Evolutionary conservation across 2,329 filamentous ascomycete species (phyloP).

Genomic region (Aaosphaeria arxii): DNA sequence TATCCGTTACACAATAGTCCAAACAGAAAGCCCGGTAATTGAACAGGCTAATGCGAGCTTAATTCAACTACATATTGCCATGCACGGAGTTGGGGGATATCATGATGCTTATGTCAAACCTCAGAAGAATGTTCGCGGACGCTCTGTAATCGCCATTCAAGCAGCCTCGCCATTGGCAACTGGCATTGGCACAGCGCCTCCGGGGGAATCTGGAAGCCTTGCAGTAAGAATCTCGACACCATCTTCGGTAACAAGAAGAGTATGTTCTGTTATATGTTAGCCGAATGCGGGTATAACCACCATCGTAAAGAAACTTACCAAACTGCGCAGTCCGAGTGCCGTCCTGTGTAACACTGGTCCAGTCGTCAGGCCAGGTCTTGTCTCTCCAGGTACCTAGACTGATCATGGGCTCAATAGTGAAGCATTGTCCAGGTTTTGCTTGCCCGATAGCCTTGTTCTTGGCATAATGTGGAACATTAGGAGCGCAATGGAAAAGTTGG

Average conservation of each 20-base stretch:
- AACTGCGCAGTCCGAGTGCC: conserved; percentile 92
- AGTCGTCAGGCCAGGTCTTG: conserved; percentile 97
- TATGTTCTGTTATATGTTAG: conserved; percentile 62
- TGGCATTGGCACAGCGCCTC: conserved; percentile 66
- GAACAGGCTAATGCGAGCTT: no score
- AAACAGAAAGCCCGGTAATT: no score
- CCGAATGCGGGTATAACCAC: background rate
- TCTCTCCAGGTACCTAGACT: conserved; percentile 86
- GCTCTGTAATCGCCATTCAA: no score
- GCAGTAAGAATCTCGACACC: conserved; percentile 81
- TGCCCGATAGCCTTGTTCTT: conserved; percentile 97
- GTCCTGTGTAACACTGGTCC: conserved; percentile 92
- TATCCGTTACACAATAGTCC: no score
- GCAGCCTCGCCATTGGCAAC: conserved; percentile 21
- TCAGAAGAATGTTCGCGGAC: no score
- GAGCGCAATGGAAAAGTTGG: conserved; percentile 86
- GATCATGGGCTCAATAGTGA: conserved; percentile 99
- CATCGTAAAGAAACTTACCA: conserved; percentile 52
- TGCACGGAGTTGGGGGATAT: no score
- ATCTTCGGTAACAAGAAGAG: conserved; percentile 76
- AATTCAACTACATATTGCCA: no score
- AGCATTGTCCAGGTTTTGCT: conserved; percentile 95
- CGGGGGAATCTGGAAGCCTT: conserved; percentile 68
- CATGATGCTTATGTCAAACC: no score
- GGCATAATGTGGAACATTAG: conserved; percentile 94